Evolutionary conservation across 352 stramenopile species (phyloP), one percentile per base, ranked within the genome.

Genomic region (Pythium plurisporium): DNA sequence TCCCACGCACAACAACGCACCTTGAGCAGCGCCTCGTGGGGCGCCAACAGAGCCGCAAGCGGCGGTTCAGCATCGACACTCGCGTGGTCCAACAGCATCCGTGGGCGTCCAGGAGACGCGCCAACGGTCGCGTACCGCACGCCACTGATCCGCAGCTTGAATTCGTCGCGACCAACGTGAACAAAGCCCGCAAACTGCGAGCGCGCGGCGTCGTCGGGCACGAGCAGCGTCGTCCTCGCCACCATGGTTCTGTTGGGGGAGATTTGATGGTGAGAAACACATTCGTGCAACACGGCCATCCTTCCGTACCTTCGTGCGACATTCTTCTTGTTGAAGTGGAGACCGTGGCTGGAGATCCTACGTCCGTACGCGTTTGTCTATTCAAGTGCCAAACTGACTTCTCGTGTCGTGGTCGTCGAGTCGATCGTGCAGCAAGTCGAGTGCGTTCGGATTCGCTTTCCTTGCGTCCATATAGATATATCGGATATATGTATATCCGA

Each of bases 161-260:
- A 79, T 53, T 91, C 75, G 23, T 74, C 65, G 10, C 44, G 48
- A 14, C 59, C 65, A 2, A 89, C 72, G 25, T 67, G 68, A 64
- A 91, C 65, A 59, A 76, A 91, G 43, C 75, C 79, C 22, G 65
- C 62, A 49, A 79, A 88, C 23, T 47, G 55, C 26, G 72, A 77
- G 37, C 56, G 46, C 59, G 48, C 56, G 0, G 66, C 65, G 51
- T 88, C 58, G 37, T 86, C 67, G 0, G 80, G 73, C 15, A 84
- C 71, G 0, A 71, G 34, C 46, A 63, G 52, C 52, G 60, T 55
- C 38, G 29, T 30, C 3, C 26, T 62, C 37, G 27, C 23, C 48
- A 37, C 48, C 57, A 53, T 58, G 36, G 30, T 45, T 33, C 12
- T 19, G 1, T 42, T 43, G 3, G 23, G 5, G 12, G n/a, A 42